Percentiles rank a stretch among this genome's conserved stretches.
phyloP scores from a whole-genome alignment of 148 eudicot genomes.

The Vaccinium darrowii region DNA sequence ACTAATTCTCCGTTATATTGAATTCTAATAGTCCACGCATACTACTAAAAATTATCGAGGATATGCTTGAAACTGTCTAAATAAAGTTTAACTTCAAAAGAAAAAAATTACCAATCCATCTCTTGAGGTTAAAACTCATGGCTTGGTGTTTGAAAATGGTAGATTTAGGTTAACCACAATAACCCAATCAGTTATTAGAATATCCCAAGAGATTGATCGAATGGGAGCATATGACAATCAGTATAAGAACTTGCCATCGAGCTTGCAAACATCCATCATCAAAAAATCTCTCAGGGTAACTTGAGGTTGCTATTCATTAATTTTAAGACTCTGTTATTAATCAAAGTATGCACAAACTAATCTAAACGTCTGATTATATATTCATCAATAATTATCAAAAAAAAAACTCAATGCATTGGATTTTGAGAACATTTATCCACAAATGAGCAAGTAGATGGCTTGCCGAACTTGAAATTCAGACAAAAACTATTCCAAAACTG shows the following conservation, averaged over 20 bases:
- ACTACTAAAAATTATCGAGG: too few relatives aligned
- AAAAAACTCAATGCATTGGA: background rate
- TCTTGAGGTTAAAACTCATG: too few relatives aligned
- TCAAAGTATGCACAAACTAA: background rate
- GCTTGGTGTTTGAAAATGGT: background rate
- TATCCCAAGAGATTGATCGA: background rate
- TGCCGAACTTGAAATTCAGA: too few relatives aligned
- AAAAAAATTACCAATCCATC: too few relatives aligned
- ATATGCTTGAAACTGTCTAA: too few relatives aligned
- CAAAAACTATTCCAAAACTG: too few relatives aligned
- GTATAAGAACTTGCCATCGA: background rate
- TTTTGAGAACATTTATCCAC: background rate
- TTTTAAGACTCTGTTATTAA: background rate
- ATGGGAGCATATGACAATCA: background rate
- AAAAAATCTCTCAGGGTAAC: background rate
- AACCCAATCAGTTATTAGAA: background rate
- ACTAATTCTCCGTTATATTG: too few relatives aligned
- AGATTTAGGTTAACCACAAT: background rate
- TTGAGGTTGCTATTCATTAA: too few relatives aligned
- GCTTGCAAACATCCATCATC: background rate
- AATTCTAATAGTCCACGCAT: too few relatives aligned
- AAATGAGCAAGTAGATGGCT: too few relatives aligned
- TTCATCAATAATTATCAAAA: background rate
- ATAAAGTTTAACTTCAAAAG: too few relatives aligned
- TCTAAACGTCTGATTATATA: background rate